Evolutionary conservation across 1,284 basidiomycete genomes (phyloP).

Genomic region (Ustilago loliicola): DNA sequence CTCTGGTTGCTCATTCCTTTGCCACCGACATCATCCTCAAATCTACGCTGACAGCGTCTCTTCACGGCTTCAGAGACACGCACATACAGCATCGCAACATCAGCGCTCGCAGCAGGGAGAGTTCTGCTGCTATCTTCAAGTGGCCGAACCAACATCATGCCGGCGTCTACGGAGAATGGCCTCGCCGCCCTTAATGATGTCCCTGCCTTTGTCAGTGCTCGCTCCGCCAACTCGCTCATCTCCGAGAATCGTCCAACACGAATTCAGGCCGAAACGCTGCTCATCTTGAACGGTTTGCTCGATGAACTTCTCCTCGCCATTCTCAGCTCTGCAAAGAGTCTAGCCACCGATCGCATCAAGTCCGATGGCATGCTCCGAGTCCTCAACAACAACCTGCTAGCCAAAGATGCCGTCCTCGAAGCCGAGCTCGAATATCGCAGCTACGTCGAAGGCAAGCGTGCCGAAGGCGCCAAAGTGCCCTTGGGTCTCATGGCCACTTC

Average conservation of each 20-base stretch:
- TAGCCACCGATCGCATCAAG: slow-evolving; percentile 67
- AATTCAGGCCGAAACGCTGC: slow-evolving; percentile 62
- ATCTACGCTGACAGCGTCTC: too few relatives aligned
- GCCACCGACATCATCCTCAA: too few relatives aligned
- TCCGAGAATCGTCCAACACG: slow-evolving; percentile 63
- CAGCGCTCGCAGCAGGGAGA: too few relatives aligned
- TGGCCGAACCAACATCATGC: too few relatives aligned
- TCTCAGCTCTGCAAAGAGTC: slow-evolving; percentile 56
- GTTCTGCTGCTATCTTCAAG: too few relatives aligned
- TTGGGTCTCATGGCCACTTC: slow-evolving; percentile 64
- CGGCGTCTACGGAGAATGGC: slow-evolving; percentile 14
- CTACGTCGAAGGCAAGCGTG: slow-evolving; percentile 61
- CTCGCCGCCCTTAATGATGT: slow-evolving; percentile 19
- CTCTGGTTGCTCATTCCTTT: neutral
- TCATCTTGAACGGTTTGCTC: slow-evolving; percentile 58
- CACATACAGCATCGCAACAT: too few relatives aligned
- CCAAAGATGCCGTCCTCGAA: slow-evolving; percentile 65
- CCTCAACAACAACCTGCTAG: slow-evolving; percentile 59
- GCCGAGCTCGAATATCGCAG: slow-evolving; percentile 64
- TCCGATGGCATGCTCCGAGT: slow-evolving; percentile 61
- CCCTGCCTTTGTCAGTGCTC: slow-evolving; percentile 58
- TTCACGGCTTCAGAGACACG: too few relatives aligned
- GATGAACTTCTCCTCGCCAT: slow-evolving; percentile 63
- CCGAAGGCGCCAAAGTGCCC: slow-evolving; percentile 62
- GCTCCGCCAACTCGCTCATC: slow-evolving; percentile 62